A percentile compares a stretch with the other conserved stretches of the same genome.
These are phyloP conservation scores for Tetrastigma voinierianum DNA, from an alignment of 164 flowering plant species.

Conservation along the genomic window DNA sequence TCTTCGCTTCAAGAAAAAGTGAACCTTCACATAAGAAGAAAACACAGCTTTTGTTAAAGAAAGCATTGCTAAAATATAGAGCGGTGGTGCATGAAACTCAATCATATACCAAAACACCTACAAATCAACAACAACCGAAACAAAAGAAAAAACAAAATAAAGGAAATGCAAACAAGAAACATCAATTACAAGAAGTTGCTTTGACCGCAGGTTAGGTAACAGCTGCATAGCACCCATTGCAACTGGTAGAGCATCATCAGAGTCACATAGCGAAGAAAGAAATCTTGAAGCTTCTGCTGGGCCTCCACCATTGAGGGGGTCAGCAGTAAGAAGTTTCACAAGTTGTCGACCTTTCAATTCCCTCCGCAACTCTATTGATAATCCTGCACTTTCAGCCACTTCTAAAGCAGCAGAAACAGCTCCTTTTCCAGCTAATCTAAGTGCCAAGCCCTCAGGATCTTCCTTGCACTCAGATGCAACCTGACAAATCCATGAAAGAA, in stretches of 20 bases:
- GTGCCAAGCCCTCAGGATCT: constrained; percentile 98
- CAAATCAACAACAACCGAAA: background rate
- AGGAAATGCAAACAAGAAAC: constrained; percentile 3
- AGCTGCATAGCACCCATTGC: constrained; percentile 99
- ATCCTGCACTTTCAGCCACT: constrained; percentile 95
- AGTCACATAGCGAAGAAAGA: constrained; percentile 86
- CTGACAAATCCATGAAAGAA: constrained; percentile 29
- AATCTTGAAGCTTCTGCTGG: constrained; percentile 99
- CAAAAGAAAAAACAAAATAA: too few relatives aligned
- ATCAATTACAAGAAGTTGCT: constrained; percentile 86
- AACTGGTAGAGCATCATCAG: constrained; percentile 96
- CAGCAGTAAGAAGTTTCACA: constrained; percentile 92
- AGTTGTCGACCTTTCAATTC: constrained; percentile 98
- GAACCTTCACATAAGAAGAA: constrained; percentile 61
- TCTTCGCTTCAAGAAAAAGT: constrained; percentile 92
- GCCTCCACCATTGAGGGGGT: constrained; percentile 94
- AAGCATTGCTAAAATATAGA: background rate
- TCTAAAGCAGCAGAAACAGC: constrained; percentile 98
- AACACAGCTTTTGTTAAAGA: constrained; percentile 1
- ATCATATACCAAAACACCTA: background rate
- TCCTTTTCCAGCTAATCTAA: constrained; percentile 94
- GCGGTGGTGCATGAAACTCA: background rate
- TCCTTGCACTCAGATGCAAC: constrained; percentile 91
- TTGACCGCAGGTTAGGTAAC: constrained; percentile 86
- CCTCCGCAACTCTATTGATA: constrained; percentile 87